A percentile compares a stretch with the other conserved stretches of the same genome.
These are phyloP conservation scores for Truncatella angustata DNA, from an alignment of 2,329 filamentous ascomycete genomes.

Conservation along the genomic window DNA sequence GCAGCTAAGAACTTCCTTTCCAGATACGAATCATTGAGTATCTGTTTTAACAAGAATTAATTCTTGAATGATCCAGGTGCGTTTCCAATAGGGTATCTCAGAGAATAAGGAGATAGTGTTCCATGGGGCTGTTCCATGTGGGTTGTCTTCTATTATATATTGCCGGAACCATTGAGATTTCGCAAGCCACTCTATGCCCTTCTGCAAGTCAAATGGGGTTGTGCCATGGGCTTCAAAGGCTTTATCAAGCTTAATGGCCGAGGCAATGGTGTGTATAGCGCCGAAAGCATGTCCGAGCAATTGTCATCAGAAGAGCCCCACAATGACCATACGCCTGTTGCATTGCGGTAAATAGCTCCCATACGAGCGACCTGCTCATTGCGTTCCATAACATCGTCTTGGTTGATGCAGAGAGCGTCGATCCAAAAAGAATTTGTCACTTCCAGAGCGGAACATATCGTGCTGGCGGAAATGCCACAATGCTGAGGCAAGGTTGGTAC, in stretches of 20 bases:
- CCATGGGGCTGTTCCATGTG: neutral
- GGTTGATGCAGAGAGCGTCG: neutral
- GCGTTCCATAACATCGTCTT: neutral
- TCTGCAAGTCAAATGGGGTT: neutral
- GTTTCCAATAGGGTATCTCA: neutral
- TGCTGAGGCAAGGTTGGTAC: neutral
- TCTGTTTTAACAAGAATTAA: neutral
- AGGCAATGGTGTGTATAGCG: neutral
- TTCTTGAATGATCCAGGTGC: neutral
- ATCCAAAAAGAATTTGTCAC: neutral
- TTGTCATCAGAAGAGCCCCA: too few relatives aligned
- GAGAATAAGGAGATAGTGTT: neutral
- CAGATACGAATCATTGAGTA: neutral
- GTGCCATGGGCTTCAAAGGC: neutral
- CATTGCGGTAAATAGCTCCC: neutral
- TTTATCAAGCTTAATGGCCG: neutral
- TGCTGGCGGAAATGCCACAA: neutral
- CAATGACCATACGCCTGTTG: neutral
- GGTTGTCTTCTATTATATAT: neutral
- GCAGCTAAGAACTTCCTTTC: neutral
- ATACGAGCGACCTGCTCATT: neutral
- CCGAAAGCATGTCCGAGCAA: neutral
- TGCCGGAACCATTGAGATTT: neutral
- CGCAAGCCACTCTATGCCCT: neutral
- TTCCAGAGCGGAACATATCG: neutral